Percentiles rank a stretch among this genome's conserved stretches.
Evolutionary conservation across 768 basidiomycete species (phyloP).

Genomic region (Tephrocybe rancida): DNA sequence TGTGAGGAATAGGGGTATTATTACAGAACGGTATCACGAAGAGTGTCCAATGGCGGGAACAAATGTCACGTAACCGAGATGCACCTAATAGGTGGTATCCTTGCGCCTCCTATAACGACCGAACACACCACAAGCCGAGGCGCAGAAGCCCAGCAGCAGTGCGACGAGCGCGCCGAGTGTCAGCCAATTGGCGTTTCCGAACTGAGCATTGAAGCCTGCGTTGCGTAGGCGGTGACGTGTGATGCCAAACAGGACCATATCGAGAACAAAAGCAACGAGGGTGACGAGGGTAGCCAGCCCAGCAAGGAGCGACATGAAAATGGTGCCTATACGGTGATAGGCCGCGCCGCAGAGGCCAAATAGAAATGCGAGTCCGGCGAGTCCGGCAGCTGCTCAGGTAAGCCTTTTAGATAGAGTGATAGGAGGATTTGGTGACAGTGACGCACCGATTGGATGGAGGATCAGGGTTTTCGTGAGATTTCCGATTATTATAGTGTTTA

Average conservation of each 20-base stretch:
- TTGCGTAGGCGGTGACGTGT: slow-evolving; percentile 59
- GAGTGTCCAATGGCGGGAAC: not conserved
- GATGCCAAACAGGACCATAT: slow-evolving; percentile 81
- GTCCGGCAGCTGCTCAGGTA: slow-evolving; percentile 57
- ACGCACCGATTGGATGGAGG: slow-evolving; percentile 77
- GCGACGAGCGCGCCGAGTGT: slow-evolving; percentile 74
- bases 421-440: slow-evolving; percentile 5
- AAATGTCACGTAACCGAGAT: not conserved
- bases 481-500: slow-evolving; percentile 58
- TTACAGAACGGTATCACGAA: no score
- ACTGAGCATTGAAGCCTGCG: slow-evolving; percentile 49
- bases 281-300: slow-evolving; percentile 68
- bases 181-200: slow-evolving; percentile 85
- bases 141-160: slow-evolving; percentile 67
- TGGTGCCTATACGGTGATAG: slow-evolving; percentile 73
- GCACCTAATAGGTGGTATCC: slow-evolving; percentile 20
- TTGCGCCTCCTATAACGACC: slow-evolving; percentile 58
- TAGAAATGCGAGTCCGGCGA: slow-evolving; percentile 64
- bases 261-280: slow-evolving; percentile 72
- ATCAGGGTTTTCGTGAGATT: slow-evolving; percentile 77
- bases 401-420: slow-evolving; percentile 2
- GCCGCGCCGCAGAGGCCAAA: slow-evolving; percentile 67
- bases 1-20: no score
- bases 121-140: slow-evolving; percentile 65
- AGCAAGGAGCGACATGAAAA: slow-evolving; percentile 73